Conservation (phyloP, 2,329 filamentous ascomycete species). For the Trichoderma harzianum region DNA sequence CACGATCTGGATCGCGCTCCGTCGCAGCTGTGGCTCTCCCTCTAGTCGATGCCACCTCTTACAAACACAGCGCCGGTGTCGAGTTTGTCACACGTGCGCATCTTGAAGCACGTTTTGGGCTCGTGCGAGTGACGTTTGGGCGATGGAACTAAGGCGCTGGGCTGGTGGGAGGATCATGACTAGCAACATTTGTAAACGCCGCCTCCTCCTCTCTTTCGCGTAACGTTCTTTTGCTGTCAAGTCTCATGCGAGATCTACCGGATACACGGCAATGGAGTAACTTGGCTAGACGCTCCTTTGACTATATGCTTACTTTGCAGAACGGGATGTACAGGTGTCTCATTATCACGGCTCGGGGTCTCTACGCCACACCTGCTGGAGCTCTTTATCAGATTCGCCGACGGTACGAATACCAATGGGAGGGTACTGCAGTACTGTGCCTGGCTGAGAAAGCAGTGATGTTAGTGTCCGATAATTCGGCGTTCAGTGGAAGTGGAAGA, state of each 20-base stretch:
- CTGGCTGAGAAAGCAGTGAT: background rate
- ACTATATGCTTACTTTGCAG: constrained; percentile 5
- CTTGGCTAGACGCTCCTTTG: background rate
- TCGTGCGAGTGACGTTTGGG: background rate
- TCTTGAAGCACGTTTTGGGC: background rate
- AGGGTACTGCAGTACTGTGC: background rate
- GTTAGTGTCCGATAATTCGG: background rate
- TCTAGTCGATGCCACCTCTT: background rate
- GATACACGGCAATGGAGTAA: background rate
- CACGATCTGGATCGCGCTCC: background rate
- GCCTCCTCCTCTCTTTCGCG: background rate
- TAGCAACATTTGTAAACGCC: background rate
- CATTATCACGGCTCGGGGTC: background rate
- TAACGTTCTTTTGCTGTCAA: background rate
- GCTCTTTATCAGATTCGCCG: background rate
- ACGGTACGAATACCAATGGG: background rate
- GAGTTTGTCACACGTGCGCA: constrained; percentile 5
- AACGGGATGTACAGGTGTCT: background rate
- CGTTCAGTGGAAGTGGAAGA: background rate
- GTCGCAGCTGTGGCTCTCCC: background rate
- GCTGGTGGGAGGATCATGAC: background rate
- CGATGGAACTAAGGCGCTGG: background rate
- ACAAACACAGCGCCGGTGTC: background rate
- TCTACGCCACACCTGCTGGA: background rate
- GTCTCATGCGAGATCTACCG: background rate